Percentiles rank a stretch among this genome's conserved stretches.
Evolutionary conservation across 192 early-diverging fungal species (phyloP).

Genomic region (Coemansia sp.): DNA sequence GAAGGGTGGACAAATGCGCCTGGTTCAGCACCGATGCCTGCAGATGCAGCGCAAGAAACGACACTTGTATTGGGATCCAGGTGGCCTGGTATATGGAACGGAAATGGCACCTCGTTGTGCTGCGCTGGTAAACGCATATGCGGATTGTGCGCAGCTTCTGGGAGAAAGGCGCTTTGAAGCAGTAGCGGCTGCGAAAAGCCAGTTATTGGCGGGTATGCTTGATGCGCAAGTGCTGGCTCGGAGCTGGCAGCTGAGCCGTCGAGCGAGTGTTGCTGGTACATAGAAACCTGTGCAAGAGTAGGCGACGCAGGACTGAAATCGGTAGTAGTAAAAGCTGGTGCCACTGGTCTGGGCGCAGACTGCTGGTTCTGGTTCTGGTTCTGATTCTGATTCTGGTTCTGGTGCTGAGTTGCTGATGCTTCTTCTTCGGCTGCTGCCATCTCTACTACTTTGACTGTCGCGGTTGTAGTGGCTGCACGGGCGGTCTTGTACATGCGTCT

Average conservation of each 20-base stretch:
- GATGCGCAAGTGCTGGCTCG: background rate
- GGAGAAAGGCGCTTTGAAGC: background rate
- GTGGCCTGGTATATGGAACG: background rate
- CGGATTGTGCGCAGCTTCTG: background rate
- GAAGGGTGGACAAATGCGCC: background rate
- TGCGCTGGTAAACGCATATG: background rate
- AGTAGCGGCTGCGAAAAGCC: background rate
- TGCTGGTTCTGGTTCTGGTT: no score
- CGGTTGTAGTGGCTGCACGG: background rate
- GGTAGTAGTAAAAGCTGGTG: no score
- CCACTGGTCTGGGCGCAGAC: no score
- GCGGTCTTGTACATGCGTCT: background rate
- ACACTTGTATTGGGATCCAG: background rate
- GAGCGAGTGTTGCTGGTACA: constrained; percentile 9
- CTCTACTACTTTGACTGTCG: no score
- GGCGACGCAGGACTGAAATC: background rate
- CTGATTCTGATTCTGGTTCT: no score
- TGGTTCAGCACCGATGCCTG: background rate
- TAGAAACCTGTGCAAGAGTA: background rate
- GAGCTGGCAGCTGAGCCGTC: background rate
- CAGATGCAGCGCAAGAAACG: background rate
- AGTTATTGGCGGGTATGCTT: background rate
- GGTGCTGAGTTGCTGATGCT: no score
- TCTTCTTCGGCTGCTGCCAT: no score
- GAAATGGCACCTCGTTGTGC: background rate